Evolutionary conservation across 768 basidiomycete genomes (phyloP), one percentile per base, ranked within the genome.

Genomic region (Melanogaster broomeanus): DNA sequence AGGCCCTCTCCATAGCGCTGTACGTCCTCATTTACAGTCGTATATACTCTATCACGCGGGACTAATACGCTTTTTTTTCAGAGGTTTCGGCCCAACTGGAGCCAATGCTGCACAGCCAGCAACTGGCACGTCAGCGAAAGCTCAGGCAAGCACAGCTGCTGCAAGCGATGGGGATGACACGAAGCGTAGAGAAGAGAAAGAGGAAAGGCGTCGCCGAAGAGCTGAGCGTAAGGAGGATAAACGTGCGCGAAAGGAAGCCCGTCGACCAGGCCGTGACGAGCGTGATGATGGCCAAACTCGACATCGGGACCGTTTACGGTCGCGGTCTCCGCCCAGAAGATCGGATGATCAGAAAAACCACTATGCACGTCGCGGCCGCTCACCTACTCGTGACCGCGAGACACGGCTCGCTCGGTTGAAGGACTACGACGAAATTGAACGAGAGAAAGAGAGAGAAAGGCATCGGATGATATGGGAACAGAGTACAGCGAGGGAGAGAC

Each of bases 1-100:
- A 97, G 51, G 94, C 93, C 0, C 72, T 98, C 45, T 75, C 88
- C 15, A 80, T 84, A 24, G 93, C 90, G 38, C 72, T 98, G 87
- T 88, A 56, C 41, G 84, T 76, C n/a, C 22, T 30, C 21, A 12
- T 15, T 33, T 28, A 15, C 7, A 25, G 18, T 30, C 27, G n/a
- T n/a, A n/a, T n/a, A 11, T 33, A 21, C 9, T 0, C n/a, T 42
- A 15, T 49, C 38, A 6, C 35, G 10, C 12, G 27, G 35, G 25
- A 22, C 51, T 52, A 21, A 66, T 48, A 33, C 45, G 19, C 31
- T 37, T 43, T 51, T 53, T 53, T n/a, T 57, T n/a, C 61, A 92
- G 90, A 48, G 91, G 91, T 4, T 92, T 89, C 66, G 86, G 82
- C 38, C 81, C 84, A 9, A 70, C 80, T 1, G 67, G 77, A 64